phyloP scores from a whole-genome alignment of 352 stramenopile genomes.

The Thraustochytrium striatum region DNA sequence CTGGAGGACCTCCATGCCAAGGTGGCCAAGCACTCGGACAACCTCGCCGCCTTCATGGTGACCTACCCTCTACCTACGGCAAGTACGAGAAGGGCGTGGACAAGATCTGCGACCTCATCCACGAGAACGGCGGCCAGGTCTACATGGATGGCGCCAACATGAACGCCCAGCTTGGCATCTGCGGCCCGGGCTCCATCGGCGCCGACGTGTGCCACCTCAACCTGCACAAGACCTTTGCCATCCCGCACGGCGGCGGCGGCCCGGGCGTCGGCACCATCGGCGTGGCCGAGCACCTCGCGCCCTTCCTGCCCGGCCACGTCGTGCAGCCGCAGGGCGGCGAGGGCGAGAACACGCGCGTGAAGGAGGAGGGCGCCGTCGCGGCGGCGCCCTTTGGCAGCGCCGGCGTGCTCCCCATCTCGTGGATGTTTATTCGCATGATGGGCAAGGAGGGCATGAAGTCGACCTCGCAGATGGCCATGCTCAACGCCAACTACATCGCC shows the following conservation, averaged over 20 bases:
- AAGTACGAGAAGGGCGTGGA: conserved; percentile 97
- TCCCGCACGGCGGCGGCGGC: conserved; percentile 95
- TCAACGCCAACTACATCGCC: conserved; percentile 99
- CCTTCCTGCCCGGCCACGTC: conserved; percentile 89
- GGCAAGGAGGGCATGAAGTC: conserved; percentile 88
- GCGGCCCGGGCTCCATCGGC: conserved; percentile 90
- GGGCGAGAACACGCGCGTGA: conserved; percentile 66
- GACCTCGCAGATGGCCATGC: conserved; percentile 81
- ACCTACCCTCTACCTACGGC: conserved; percentile 98
- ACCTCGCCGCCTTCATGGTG: conserved; percentile 96
- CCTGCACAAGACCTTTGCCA: conserved; percentile 99
- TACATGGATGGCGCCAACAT: conserved; percentile 99
- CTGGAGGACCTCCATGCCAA: conserved; percentile 88
- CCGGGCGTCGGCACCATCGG: conserved; percentile 83
- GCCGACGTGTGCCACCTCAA: conserved; percentile 98
- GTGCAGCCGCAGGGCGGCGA: conserved; percentile 74
- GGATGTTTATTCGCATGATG: conserved; percentile 99
- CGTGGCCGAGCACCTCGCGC: conserved; percentile 87
- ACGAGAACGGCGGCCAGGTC: conserved; percentile 93
- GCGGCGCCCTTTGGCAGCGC: conserved; percentile 93
- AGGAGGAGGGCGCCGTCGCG: conserved; percentile 76
- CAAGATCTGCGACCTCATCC: conserved; percentile 90
- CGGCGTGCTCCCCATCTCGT: conserved; percentile 97
- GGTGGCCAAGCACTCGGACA: conserved; percentile 88
- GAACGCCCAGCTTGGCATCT: conserved; percentile 98